Percentiles rank a stretch among this genome's conserved stretches.
Conservation (phyloP, 192 early-diverging fungal species). For the Coemansia furcata region DNA sequence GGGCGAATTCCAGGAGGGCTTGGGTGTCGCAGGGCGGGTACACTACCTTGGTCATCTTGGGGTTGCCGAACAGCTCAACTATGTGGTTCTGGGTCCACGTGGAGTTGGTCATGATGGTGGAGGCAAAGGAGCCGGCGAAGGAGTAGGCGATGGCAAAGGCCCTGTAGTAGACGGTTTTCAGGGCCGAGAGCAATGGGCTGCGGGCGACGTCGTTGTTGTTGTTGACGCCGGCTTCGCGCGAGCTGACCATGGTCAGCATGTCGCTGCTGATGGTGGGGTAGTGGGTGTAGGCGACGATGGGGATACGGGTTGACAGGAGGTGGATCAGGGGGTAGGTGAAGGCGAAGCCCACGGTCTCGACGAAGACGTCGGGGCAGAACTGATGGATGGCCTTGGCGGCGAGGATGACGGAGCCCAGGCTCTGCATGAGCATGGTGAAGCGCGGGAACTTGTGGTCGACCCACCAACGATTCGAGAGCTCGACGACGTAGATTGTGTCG, state of each 20-base stretch:
- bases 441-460: slow-evolving; percentile 72
- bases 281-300: slow-evolving; percentile 84
- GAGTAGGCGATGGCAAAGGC: slow-evolving; percentile 78
- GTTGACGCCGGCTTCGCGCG: slow-evolving; percentile 61
- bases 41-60: slow-evolving; percentile 61
- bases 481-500: slow-evolving; percentile 59
- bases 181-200: slow-evolving; percentile 52
- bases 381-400: slow-evolving; percentile 71
- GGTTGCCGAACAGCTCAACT: slow-evolving; percentile 72
- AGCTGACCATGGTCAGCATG: slow-evolving; percentile 76
- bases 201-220: slow-evolving; percentile 56
- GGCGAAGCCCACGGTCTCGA: slow-evolving; percentile 94
- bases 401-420: slow-evolving; percentile 74
- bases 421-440: slow-evolving; percentile 84
- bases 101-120: slow-evolving; percentile 92
- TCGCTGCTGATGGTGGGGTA: slow-evolving; percentile 95
- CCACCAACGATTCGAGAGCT: slow-evolving; percentile 62
- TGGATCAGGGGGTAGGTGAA: slow-evolving; percentile 85
- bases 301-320: slow-evolving; percentile 57
- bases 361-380: slow-evolving; percentile 75
- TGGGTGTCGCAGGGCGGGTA: slow-evolving; percentile 95
- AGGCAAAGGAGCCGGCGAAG: slow-evolving; percentile 71
- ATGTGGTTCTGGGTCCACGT: slow-evolving; percentile 95
- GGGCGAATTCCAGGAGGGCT: slow-evolving; percentile 56
- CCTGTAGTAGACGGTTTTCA: slow-evolving; percentile 67